A percentile compares a stretch with the other conserved stretches of the same genome.
These are phyloP conservation scores for Alternaria postmessia DNA, from an alignment of 2,329 filamentous ascomycete genomes.

Conservation along the genomic window DNA sequence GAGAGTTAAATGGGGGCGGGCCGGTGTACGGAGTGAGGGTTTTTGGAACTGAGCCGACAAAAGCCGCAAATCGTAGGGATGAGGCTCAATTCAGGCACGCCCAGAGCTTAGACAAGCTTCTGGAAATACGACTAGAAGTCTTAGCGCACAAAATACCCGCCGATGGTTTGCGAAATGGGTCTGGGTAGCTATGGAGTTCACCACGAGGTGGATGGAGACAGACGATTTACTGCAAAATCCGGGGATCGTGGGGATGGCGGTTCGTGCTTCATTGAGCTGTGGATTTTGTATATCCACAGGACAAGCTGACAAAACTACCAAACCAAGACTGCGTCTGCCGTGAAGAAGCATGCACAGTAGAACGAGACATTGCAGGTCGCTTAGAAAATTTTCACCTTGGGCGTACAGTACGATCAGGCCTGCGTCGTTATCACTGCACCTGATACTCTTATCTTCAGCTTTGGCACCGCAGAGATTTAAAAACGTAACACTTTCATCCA, in stretches of 20 bases:
- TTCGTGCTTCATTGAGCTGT: background rate
- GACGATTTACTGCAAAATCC: background rate
- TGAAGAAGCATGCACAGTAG: background rate
- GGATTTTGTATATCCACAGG: background rate
- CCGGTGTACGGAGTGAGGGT: slow-evolving; percentile 12
- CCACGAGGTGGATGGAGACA: slow-evolving; percentile 3
- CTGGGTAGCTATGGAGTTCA: slow-evolving; percentile 6
- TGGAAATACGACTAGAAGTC: slow-evolving; percentile 18
- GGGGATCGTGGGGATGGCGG: slow-evolving; percentile 5
- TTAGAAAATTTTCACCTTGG: background rate
- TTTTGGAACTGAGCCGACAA: slow-evolving; percentile 24
- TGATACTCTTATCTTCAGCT: slow-evolving; percentile 12
- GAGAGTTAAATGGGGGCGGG: background rate
- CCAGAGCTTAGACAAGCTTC: slow-evolving; percentile 19
- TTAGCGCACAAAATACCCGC: slow-evolving; percentile 13
- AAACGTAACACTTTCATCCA: slow-evolving; percentile 16
- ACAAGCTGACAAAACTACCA: background rate
- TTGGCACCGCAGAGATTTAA: background rate
- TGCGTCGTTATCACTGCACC: slow-evolving; percentile 4
- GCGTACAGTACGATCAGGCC: background rate
- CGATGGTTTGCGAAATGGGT: slow-evolving; percentile 20
- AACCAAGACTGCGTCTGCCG: background rate
- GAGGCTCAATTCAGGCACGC: slow-evolving; percentile 23
- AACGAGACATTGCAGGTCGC: background rate
- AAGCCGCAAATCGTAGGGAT: slow-evolving; percentile 21